Base-by-base conservation (phyloP, 352 stramenopile species). In the Pythium plurisporium region DNA sequence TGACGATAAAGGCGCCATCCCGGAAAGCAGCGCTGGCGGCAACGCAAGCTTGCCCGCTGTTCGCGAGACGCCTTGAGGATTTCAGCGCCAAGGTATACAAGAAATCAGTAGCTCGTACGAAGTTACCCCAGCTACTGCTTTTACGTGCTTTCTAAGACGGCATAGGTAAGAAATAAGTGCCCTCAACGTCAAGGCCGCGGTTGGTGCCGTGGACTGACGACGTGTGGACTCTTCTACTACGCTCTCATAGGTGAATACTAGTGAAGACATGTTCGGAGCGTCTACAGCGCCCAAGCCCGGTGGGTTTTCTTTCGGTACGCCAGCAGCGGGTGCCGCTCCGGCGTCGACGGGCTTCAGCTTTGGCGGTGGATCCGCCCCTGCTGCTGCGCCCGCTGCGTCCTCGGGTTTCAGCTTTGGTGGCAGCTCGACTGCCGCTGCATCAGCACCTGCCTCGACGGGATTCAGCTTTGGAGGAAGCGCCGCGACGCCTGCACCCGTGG, bases 291-390 rank as follows among this genome's bases (percentile, higher is more conserved):
- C 52, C 63, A 26, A 68, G 45, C 31, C 67, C 5, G 52, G 66
- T 19, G 73, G 76, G 43, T 87, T 87, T 37, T 76, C 57, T 36
- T 87, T 87, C 30, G 69, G 77, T 6, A 45, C 65, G 8, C 20
- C 59, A 11, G 30, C 70, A 14, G 19, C 42, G 22, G 64, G 48
- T 5, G 49, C 50, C 10, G 33, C 61, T 17, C 42, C 63, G 17
- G 38, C 51, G n/a, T 19, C 51, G 5, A 43, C 64, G 2, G 73
- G 70, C 30, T 72, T 72, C 25, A 62, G 37, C 11, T 73, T 73
- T 60, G 66, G 66, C 22, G 66, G 74, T 40, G 68, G 74, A 34
- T 43, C 62, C 5, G 34, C 64, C 5, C 56, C 70, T 4, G 44
- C 64, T 4, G 46, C 45, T 11, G 31, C 60, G 12, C 8, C 62